These are phyloP conservation scores for Cymbopogon citratus DNA, from an alignment of 176 grass and related monocot species.

Conservation along the genomic window DNA sequence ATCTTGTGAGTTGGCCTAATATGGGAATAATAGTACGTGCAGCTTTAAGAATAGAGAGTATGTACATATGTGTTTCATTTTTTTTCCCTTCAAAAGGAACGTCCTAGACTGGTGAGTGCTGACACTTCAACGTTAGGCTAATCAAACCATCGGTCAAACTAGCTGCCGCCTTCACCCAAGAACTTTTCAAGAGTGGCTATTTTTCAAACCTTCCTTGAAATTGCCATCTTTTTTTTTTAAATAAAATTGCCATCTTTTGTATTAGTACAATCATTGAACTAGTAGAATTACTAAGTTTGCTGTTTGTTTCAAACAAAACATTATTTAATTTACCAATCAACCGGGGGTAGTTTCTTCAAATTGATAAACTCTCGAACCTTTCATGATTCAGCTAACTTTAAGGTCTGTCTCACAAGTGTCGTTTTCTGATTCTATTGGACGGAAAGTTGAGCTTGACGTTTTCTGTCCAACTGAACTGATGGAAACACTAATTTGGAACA, in stretches of 20 bases:
- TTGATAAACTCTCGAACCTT: constrained; percentile 13
- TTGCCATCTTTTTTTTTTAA: background rate
- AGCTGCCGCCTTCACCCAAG: constrained; percentile 17
- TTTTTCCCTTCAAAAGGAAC: constrained; percentile 7
- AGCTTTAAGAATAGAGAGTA: constrained; percentile 4
- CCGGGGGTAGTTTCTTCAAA: background rate
- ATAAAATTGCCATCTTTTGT: background rate
- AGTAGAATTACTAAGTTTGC: background rate
- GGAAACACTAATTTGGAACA: background rate
- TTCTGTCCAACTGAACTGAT: background rate
- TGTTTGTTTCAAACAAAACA: background rate
- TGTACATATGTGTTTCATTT: background rate
- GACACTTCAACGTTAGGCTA: background rate
- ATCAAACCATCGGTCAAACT: constrained; percentile 23
- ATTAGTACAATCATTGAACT: background rate
- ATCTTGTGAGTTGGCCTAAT: constrained; percentile 13
- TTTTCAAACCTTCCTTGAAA: background rate
- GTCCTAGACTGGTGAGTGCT: background rate
- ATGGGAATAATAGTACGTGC: constrained; percentile 6
- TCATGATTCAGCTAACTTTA: background rate
- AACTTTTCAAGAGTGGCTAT: background rate
- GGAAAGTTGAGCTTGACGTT: constrained; percentile 16
- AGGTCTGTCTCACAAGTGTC: background rate
- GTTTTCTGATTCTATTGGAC: constrained; percentile 7
- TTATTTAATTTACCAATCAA: constrained; percentile 7